A percentile compares a stretch with the other conserved stretches of the same genome.
These are phyloP conservation scores for Vaccinium myrtillus DNA, from an alignment of 148 eudicot species.

Conservation along the genomic window DNA sequence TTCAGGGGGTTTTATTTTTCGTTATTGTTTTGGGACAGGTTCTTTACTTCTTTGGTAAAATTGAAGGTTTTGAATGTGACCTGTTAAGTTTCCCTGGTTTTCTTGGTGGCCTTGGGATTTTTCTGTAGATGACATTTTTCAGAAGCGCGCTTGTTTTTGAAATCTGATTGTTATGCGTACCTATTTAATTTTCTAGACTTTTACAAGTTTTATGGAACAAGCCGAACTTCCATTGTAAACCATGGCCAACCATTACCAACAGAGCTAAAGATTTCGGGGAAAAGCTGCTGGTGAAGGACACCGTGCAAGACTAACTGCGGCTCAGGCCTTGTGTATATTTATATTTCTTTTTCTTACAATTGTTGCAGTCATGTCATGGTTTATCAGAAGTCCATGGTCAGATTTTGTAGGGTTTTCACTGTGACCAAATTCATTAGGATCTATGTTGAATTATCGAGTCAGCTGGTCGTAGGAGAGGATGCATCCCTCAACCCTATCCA, in stretches of 20 bases:
- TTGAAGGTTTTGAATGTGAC: background rate
- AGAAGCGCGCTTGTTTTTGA: background rate
- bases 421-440: background rate
- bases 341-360: conserved; percentile 15
- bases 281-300: conserved; percentile 88
- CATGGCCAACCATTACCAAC: conserved; percentile 82
- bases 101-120: background rate
- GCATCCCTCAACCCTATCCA: background rate
- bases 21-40: background rate
- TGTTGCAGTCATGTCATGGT: background rate
- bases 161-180: background rate
- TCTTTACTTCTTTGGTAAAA: background rate
- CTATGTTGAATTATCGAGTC: background rate
- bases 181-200: background rate
- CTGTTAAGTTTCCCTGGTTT: background rate
- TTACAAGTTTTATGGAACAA: conserved; percentile 81
- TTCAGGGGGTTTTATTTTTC: background rate
- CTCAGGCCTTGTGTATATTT: conserved; percentile 90
- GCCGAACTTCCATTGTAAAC: conserved; percentile 92
- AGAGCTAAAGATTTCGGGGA: conserved; percentile 90
- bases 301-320: conserved; percentile 87
- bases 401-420: background rate
- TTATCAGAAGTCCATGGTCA: background rate
- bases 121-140: background rate
- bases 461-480: background rate